Conservation (phyloP, 768 basidiomycete species). For the Tricholoma bakamatsutake region DNA sequence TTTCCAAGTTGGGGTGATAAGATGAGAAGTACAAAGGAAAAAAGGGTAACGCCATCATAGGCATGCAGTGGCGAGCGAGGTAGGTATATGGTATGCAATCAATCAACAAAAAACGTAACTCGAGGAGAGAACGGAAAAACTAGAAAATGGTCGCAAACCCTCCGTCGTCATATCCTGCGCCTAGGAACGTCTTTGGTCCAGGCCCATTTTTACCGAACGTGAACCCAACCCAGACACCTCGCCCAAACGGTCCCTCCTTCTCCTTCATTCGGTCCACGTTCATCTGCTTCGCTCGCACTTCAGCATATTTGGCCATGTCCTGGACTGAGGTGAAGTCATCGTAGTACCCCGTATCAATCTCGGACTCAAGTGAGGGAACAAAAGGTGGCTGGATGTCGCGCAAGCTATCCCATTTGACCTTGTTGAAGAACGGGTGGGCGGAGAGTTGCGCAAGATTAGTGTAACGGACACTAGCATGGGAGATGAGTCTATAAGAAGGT, state of each 20-base stretch:
- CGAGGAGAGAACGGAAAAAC: neutral
- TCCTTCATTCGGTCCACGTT: conserved; percentile 92
- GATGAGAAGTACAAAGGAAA: neutral
- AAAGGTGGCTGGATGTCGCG: conserved; percentile 80
- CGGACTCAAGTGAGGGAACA: conserved; percentile 90
- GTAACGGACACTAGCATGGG: conserved; percentile 78
- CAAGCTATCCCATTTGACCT: conserved; percentile 72
- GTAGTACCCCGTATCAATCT: conserved; percentile 93
- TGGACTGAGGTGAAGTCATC: conserved; percentile 84
- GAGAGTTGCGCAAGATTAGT: conserved; percentile 68
- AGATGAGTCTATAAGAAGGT: conserved; percentile 58
- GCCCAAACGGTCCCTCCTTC: conserved; percentile 64
- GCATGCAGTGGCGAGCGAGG: neutral
- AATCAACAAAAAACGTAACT: neutral
- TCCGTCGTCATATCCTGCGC: conserved; percentile 40
- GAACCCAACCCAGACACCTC: conserved; percentile 90
- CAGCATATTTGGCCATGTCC: conserved; percentile 99
- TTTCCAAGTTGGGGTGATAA: neutral
- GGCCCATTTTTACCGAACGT: conserved; percentile 88
- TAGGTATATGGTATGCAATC: neutral
- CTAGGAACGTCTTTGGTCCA: conserved; percentile 37
- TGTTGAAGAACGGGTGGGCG: conserved; percentile 77
- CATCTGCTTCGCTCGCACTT: conserved; percentile 93
- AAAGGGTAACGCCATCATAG: neutral
- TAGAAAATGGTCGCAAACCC: conserved; percentile 59